These are phyloP conservation scores for Stipa capillata DNA, from an alignment of 176 grass and related monocot genomes.

Conservation along the genomic window DNA sequence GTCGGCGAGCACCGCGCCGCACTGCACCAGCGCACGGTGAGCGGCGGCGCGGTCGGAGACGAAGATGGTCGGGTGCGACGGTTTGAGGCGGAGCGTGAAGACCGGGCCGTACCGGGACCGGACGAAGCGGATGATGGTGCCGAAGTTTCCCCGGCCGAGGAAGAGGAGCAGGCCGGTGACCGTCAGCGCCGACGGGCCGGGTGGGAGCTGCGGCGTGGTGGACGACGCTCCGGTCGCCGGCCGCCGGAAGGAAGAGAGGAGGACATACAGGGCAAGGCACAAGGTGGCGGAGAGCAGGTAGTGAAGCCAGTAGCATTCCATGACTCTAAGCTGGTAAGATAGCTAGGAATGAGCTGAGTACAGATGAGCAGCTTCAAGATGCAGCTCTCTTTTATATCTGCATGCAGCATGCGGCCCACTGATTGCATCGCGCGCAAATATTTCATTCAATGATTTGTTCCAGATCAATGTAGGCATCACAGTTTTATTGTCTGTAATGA, in stretches of 20 bases:
- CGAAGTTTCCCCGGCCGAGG: background rate
- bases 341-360: background rate
- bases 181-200: background rate
- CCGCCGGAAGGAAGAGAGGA: too few relatives aligned
- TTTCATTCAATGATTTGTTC: too few relatives aligned
- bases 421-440: too few relatives aligned
- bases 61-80: background rate
- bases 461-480: too few relatives aligned
- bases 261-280: background rate
- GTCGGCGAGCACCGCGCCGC: background rate
- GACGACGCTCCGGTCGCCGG: background rate
- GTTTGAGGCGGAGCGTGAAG: background rate
- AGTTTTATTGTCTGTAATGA: too few relatives aligned
- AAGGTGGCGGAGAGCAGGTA: background rate
- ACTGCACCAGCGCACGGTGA: background rate
- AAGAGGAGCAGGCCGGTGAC: background rate
- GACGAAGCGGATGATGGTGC: background rate
- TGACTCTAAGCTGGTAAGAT: background rate
- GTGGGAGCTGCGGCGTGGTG: background rate
- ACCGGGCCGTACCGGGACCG: background rate
- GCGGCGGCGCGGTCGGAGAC: background rate
- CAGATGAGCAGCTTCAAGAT: background rate
- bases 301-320: too few relatives aligned
- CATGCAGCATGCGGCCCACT: too few relatives aligned
- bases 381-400: too few relatives aligned